These are phyloP conservation scores for Pleurozium schreberi DNA, from an alignment of 225 moss, liverwort and hornwort species.

Conservation along the genomic window DNA sequence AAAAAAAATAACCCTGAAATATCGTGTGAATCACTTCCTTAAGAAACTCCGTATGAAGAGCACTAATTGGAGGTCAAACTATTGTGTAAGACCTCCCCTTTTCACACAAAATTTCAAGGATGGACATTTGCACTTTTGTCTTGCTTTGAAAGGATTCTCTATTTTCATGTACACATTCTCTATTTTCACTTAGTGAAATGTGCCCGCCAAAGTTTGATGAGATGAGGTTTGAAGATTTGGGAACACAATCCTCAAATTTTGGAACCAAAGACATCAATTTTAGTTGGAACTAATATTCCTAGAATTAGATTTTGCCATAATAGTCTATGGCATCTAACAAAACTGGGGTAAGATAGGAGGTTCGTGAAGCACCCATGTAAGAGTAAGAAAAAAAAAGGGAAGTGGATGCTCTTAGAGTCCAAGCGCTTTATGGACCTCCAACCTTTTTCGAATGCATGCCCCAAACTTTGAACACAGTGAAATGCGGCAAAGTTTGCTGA, in stretches of 20 bases:
- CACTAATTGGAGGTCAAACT: neutral
- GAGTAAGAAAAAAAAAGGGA: neutral
- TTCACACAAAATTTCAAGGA: neutral
- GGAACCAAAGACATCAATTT: neutral
- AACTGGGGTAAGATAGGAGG: neutral
- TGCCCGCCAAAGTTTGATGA: neutral
- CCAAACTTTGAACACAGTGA: neutral
- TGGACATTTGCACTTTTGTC: neutral
- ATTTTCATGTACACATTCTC: rapidly evolving
- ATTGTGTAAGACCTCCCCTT: neutral
- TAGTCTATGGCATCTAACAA: neutral
- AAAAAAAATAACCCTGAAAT: too few relatives aligned
- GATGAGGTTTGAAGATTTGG: neutral
- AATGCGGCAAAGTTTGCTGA: neutral
- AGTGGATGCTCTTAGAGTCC: neutral
- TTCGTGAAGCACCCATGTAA: neutral
- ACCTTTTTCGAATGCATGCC: neutral
- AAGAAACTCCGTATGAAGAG: neutral
- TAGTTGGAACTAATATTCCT: neutral
- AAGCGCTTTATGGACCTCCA: neutral
- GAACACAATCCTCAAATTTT: neutral
- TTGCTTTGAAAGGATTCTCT: neutral
- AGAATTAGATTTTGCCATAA: neutral
- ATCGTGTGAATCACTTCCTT: neutral
- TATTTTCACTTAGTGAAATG: neutral